These are phyloP conservation scores for Silene vulgaris DNA, from an alignment of 179 eudicot species.

Conservation along the genomic window DNA sequence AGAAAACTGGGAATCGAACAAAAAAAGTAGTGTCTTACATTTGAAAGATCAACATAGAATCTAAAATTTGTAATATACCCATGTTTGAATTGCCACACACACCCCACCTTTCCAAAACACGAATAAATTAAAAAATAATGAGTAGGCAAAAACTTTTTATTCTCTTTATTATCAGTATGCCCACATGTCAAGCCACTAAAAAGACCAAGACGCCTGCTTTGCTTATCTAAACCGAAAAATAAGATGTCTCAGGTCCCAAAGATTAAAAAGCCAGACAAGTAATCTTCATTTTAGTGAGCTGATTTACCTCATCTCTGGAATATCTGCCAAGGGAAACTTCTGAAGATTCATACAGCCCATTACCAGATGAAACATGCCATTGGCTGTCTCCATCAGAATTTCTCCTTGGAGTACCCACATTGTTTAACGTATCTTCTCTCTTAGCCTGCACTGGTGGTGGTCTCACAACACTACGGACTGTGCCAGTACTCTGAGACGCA, in stretches of 20 bases:
- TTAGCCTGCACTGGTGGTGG: conserved; percentile 77
- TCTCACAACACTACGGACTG: conserved; percentile 66
- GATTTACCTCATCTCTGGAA: conserved; percentile 49
- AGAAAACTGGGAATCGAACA: conserved; percentile 5
- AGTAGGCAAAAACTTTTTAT: neutral
- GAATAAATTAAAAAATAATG: neutral
- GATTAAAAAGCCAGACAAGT: neutral
- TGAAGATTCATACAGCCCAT: conserved; percentile 47
- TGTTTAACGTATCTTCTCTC: conserved; percentile 48
- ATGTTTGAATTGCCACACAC: neutral
- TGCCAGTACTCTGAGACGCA: conserved; percentile 62
- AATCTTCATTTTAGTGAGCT: conserved; percentile 23
- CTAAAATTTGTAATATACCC: neutral
- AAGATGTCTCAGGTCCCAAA: neutral
- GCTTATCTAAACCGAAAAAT: neutral
- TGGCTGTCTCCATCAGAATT: conserved; percentile 46
- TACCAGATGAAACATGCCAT: conserved; percentile 53
- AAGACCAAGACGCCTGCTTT: no score
- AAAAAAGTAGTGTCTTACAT: neutral
- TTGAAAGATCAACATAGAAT: neutral
- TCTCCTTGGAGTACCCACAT: conserved; percentile 44
- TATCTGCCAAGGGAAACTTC: conserved; percentile 56
- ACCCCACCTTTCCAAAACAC: neutral
- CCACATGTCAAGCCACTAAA: no score
- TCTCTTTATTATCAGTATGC: neutral